Base-by-base conservation (phyloP, 257 asterid species). In the Salvia rosmarinus region DNA sequence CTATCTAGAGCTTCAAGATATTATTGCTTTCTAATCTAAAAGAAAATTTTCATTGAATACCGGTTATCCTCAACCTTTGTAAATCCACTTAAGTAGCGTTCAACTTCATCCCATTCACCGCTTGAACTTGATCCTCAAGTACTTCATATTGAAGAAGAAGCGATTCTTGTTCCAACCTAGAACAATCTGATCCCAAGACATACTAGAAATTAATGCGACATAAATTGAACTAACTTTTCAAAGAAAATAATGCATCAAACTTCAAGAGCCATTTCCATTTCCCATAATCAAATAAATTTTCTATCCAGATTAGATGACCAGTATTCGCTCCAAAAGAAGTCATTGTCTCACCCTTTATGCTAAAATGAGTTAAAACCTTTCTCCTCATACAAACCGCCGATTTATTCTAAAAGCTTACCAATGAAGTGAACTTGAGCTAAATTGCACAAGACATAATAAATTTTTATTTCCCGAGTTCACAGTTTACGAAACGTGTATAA, bases 81-180 rank as follows among this genome's bases (percentile, higher is more conserved):
- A 25, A 25, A 25, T 25, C 30, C 30, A 25, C 30, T 25, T 25
- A 25, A 25, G 30, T 25, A 25, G 30, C 30, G 30, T 3, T 25
- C 30, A 25, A 25, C 30, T 25, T 25, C 30, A 25, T 25, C 30
- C 30, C 30, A 25, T 25, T 25, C 30, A 25, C 30, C 30, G 30
- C 30, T 25, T 25, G 30, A 25, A 25, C 30, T 25, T 25, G 30
- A 25, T 25, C 30, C 30, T 25, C 30, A 25, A 25, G 30, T 25
- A 25, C 30, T 25, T 25, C 30, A 25, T 92, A 97, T 92, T 92
- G 88, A 92, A 92, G 95, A 79, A 90, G 74, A 90, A 92, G 9
- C 97, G 98, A 92, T 81, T 92, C 98, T 84, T 92, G 97, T 73
- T 92, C 98, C 89, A 92, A 81, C 91, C 98, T 92, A 78, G 49